phyloP scores from a whole-genome alignment of 345 rosid genomes.

The Corchorus olitorius region DNA sequence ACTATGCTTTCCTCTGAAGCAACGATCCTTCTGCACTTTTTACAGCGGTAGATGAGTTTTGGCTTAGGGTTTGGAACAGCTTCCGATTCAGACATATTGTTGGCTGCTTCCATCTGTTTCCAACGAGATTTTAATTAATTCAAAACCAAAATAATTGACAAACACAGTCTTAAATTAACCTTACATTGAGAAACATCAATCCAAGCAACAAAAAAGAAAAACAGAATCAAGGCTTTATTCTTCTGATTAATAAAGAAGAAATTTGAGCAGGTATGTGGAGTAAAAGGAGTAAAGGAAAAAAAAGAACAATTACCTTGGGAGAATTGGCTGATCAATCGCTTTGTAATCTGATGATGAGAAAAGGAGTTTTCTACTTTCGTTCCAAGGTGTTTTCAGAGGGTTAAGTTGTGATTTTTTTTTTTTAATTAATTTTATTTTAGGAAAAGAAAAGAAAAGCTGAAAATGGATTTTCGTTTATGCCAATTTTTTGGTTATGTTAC shows the following conservation, averaged over 20 bases:
- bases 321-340: not conserved
- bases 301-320: not conserved
- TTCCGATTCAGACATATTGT: slow-evolving; percentile 28
- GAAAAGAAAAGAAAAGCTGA: no score
- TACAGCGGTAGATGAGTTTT: slow-evolving; percentile 72
- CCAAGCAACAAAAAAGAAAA: not conserved
- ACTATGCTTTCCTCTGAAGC: slow-evolving; percentile 71
- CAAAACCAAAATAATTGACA: no score
- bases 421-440: no score
- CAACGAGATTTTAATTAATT: slow-evolving; percentile 3
- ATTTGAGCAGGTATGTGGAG: not conserved
- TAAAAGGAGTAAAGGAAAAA: not conserved
- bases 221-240: not conserved
- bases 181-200: not conserved
- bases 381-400: no score
- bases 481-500: no score
- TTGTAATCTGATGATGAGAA: not conserved
- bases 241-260: not conserved
- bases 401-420: no score
- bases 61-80: slow-evolving; percentile 51
- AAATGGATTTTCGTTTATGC: no score
- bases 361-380: not conserved
- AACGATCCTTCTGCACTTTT: slow-evolving; percentile 76
- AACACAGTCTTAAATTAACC: not conserved
- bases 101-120: slow-evolving; percentile 33